Conservation (phyloP, 2,329 filamentous ascomycete species). For the Periconia digitata region DNA sequence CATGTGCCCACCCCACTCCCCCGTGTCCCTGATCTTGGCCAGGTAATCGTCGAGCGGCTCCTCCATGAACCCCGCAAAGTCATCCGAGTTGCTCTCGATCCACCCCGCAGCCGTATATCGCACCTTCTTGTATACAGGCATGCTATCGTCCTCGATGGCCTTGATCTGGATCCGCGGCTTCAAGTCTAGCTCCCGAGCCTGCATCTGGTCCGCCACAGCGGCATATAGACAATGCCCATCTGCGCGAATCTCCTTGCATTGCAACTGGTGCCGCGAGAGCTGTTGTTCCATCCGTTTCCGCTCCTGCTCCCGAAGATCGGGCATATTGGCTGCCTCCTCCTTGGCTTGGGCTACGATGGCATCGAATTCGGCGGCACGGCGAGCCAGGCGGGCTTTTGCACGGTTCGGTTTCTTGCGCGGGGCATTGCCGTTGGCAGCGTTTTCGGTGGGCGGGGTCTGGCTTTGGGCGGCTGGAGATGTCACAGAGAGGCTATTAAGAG, state of each 20-base stretch:
- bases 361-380: conserved; percentile 82
- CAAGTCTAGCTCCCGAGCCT: conserved; percentile 41
- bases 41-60: conserved; percentile 75
- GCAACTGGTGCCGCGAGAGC: conserved; percentile 65
- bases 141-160: conserved; percentile 15
- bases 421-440: conserved; percentile 11
- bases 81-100: conserved; percentile 72
- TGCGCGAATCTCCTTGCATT: conserved; percentile 77
- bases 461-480: conserved; percentile 4
- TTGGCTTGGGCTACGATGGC: conserved; percentile 68
- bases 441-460: conserved; percentile 5
- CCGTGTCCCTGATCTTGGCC: conserved; percentile 77
- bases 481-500: conserved; percentile 17
- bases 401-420: conserved; percentile 72
- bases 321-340: conserved; percentile 64
- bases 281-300: conserved; percentile 65
- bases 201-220: conserved; percentile 83
- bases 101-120: conserved; percentile 73
- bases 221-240: conserved; percentile 97
- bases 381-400: conserved; percentile 86
- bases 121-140: conserved; percentile 63
- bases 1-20: conserved; percentile 94
- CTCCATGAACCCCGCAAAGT: conserved; percentile 86
- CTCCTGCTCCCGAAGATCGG: conserved; percentile 42
- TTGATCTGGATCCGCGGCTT: conserved; percentile 37